Percentiles rank a stretch among this genome's conserved stretches.
Evolutionary conservation across 2,329 filamentous ascomycete species (phyloP).

Genomic region (Sclerotinia glacialis): DNA sequence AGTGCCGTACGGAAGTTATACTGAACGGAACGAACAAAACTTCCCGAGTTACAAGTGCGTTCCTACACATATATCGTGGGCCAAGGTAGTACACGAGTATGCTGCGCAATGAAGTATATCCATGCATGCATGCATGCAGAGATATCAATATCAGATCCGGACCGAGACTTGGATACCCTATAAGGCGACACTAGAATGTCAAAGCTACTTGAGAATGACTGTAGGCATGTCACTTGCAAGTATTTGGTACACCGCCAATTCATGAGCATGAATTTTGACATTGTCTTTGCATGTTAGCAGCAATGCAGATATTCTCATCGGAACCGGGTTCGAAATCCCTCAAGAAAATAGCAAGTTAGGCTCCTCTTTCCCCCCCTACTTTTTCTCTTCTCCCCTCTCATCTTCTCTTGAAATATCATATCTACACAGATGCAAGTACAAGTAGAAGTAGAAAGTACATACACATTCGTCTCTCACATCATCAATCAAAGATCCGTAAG

Average conservation of each 20-base stretch:
- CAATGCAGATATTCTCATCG: not conserved
- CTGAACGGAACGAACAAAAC: conserved; percentile 18
- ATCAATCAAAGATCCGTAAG: not conserved
- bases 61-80: conserved; percentile 6
- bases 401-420: not conserved
- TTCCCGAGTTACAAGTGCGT: conserved; percentile 15
- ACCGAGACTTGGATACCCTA: conserved; percentile 13
- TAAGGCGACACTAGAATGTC: conserved; percentile 12
- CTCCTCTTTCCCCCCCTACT: too few species aligned
- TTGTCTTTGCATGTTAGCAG: conserved; percentile 7
- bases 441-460: not conserved
- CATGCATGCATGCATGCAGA: conserved; percentile 17
- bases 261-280: conserved; percentile 5
- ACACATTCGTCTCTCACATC: not conserved
- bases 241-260: conserved; percentile 16
- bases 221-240: conserved; percentile 15
- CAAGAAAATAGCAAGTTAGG: not conserved
- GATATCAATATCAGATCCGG: conserved; percentile 20
- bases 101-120: conserved; percentile 5
- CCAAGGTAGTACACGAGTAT: conserved; percentile 11
- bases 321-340: not conserved
- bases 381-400: not conserved
- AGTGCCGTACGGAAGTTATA: conserved; percentile 20
- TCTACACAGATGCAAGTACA: not conserved
- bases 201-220: not conserved